Percentiles rank a stretch among this genome's conserved stretches.
These are phyloP conservation scores for Chimonanthus salicifolius DNA, from an alignment of 164 flowering plant genomes.

Conservation along the genomic window DNA sequence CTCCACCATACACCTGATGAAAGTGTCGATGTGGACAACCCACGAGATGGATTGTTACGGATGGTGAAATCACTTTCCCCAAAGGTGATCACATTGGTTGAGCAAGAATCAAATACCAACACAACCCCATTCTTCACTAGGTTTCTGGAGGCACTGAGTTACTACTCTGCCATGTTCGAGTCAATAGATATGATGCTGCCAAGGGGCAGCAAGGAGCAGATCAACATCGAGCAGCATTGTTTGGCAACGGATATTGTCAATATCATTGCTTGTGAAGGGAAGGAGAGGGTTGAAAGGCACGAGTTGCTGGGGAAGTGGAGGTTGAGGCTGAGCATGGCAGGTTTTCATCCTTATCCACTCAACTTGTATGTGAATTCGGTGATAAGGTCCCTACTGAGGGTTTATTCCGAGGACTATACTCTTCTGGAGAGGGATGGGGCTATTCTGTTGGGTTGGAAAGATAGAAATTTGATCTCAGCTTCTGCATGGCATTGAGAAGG, in stretches of 20 bases:
- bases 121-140: constrained; percentile 61
- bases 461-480: constrained; percentile 58
- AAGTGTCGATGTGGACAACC: constrained; percentile 64
- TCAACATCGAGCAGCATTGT: constrained; percentile 70
- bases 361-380: constrained; percentile 60
- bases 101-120: constrained; percentile 82
- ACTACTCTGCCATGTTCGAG: constrained; percentile 75
- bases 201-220: constrained; percentile 51
- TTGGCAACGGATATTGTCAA: constrained; percentile 76
- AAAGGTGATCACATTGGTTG: constrained; percentile 61
- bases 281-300: constrained; percentile 71
- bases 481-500: constrained; percentile 65
- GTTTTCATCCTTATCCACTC: constrained; percentile 55
- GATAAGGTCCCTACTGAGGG: constrained; percentile 37
- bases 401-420: constrained; percentile 56
- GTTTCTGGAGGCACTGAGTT: constrained; percentile 54
- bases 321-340: constrained; percentile 73
- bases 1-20: constrained; percentile 85
- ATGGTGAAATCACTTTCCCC: constrained; percentile 65
- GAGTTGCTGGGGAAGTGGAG: constrained; percentile 81
- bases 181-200: constrained; percentile 58
- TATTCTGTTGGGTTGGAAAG: constrained; percentile 65
- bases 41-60: constrained; percentile 63
- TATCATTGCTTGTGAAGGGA: constrained; percentile 71
- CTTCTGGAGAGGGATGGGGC: constrained; percentile 70